Evolutionary conservation across 225 moss, liverwort and hornwort species (phyloP), one percentile per base, ranked within the genome.

Genomic region (Marchantia paleacea): DNA sequence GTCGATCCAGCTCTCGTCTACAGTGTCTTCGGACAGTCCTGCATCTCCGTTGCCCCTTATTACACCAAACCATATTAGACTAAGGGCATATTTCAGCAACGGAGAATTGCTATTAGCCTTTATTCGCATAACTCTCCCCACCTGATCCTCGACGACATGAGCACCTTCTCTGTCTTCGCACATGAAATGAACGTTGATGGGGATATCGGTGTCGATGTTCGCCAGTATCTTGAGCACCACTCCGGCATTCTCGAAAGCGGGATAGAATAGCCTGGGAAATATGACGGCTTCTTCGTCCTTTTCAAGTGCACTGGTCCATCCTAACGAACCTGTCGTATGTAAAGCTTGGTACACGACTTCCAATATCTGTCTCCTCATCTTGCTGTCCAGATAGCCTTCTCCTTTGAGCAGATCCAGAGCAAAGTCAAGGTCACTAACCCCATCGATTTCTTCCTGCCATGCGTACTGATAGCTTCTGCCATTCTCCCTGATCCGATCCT

Each of bases 131-230:
- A 86, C 88, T 19, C 89, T 86, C 0, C 92, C 92, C 2, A 86
- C 68, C 55, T 92, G 92, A 74, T 91, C 82, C n/a, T 86, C 88
- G 55, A 92, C 83, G 78, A 84, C 82, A 80, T 92, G 92, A 49
- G 87, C 84, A 18, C 91, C 92, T 10, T 83, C 91, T 19, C 80
- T 89, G 77, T 90, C 89, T 82, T 92, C 92, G 80, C 92, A 92
- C 89, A 92, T 89, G 61, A 89, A 76, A 47, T 92, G 92, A 0
- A 92, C 24, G 76, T 68, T 88, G 90, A 58, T 89, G 80, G 30
- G 90, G 90, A 30, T 84, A 83, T 9, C 64, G 9, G 62, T 77
- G 47, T 77, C 77, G 62, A 87, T 85, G 9, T 90, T 90, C 20
- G 88, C 85, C 13, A 55, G 7, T 0, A 92, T 83, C 82, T 74